phyloP scores from a whole-genome alignment of 2,329 filamentous ascomycete genomes.

The Davidsoniella neocaledoniae region DNA sequence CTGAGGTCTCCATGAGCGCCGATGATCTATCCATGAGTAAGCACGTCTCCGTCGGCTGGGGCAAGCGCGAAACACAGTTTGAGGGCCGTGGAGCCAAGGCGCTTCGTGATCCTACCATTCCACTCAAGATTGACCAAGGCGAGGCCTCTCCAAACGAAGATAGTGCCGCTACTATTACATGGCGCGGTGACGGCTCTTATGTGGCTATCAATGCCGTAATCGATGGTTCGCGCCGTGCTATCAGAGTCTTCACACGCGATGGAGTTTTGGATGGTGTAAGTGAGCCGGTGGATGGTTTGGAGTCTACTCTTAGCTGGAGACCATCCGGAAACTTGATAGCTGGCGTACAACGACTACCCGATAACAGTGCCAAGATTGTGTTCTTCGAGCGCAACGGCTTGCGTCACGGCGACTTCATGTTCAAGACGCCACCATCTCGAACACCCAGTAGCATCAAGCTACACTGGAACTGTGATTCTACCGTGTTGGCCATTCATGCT shows the following conservation, averaged over 20 bases:
- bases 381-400: slow-evolving; percentile 98
- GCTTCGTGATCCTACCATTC: slow-evolving; percentile 82
- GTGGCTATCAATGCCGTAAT: slow-evolving; percentile 75
- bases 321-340: slow-evolving; percentile 82
- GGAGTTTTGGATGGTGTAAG: slow-evolving; percentile 83
- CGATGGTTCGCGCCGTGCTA: slow-evolving; percentile 50
- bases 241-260: slow-evolving; percentile 81
- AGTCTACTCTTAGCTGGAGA: slow-evolving; percentile 75
- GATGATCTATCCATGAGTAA: slow-evolving; percentile 78
- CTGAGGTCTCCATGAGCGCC: slow-evolving; percentile 51
- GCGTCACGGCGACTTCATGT: slow-evolving; percentile 82
- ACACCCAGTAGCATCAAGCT: slow-evolving; percentile 40
- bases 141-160: slow-evolving; percentile 60
- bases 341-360: slow-evolving; percentile 55
- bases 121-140: slow-evolving; percentile 79
- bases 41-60: slow-evolving; percentile 95
- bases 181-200: slow-evolving; percentile 87
- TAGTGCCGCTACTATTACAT: slow-evolving; percentile 56
- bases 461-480: slow-evolving; percentile 85
- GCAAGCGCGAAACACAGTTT: slow-evolving; percentile 96
- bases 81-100: slow-evolving; percentile 78
- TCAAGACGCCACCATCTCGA: slow-evolving; percentile 41
- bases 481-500: slow-evolving; percentile 68
- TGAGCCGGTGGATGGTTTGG: slow-evolving; percentile 86
- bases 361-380: slow-evolving; percentile 50